A percentile compares a stretch with the other conserved stretches of the same genome.
Conservation (phyloP, 73 alveolate species). For the Paramecium tetraurelia region DNA sequence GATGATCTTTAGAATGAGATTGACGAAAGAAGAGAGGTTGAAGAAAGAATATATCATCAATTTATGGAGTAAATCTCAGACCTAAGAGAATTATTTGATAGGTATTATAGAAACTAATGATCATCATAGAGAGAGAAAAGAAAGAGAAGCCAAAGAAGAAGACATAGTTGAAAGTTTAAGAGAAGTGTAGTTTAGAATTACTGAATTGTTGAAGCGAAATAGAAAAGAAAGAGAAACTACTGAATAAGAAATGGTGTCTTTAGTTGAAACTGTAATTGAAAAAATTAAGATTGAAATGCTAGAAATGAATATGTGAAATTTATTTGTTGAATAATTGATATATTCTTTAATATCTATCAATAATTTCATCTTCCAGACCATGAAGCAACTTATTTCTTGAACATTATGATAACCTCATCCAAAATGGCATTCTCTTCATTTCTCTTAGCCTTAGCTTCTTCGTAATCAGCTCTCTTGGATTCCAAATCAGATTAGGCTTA, state of each 20-base stretch:
- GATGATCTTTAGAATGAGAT: slow-evolving; percentile 30
- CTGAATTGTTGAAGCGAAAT: neutral
- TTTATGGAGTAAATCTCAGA: slow-evolving; percentile 29
- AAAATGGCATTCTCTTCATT: slow-evolving; percentile 28
- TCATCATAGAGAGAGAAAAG: neutral
- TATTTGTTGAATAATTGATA: neutral
- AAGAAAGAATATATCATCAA: slow-evolving; percentile 31
- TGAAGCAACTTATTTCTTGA: slow-evolving; percentile 47
- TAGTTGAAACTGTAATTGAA: neutral
- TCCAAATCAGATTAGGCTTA: slow-evolving; percentile 32
- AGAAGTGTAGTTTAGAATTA: neutral
- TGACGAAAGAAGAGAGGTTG: slow-evolving; percentile 26
- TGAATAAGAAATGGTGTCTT: slow-evolving; percentile 35
- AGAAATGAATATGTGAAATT: slow-evolving; percentile 38
- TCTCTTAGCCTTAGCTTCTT: neutral
- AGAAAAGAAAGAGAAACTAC: slow-evolving; percentile 4
- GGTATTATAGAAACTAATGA: neutral
- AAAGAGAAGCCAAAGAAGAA: slow-evolving; percentile 28
- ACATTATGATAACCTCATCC: slow-evolving; percentile 23
- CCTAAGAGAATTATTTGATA: slow-evolving; percentile 7
- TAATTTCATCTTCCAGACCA: slow-evolving; percentile 36
- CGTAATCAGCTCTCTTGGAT: neutral
- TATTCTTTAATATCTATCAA: neutral
- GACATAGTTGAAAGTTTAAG: slow-evolving; percentile 41
- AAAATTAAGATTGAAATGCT: slow-evolving; percentile 34